Base-by-base conservation (phyloP, 2,329 filamentous ascomycete species). In the Aspergillus fructus region DNA sequence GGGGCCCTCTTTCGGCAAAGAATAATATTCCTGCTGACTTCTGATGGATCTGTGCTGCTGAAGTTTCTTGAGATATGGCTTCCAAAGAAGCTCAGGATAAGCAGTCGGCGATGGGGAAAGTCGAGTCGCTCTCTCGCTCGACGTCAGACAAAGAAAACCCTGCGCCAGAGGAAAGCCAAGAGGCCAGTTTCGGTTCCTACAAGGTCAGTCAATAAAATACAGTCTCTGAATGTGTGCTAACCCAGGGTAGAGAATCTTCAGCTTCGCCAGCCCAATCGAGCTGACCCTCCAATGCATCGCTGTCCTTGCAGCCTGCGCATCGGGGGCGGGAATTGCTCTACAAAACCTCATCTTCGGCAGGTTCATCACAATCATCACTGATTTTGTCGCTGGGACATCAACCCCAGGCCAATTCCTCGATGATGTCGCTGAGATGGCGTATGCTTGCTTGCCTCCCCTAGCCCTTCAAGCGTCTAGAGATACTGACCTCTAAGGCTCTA, bases 401-500 rank as follows among this genome's bases (percentile, higher is more conserved):
- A 47, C 47, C 2, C 27, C 56, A 0, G 48, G 2, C 3, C 17
- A 47, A 11, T 55, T 59, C 24, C 56, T 48, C n/a, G 12, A 21
- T 4, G 42, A 53, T 24, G 53, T 45, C 1, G 24, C 47, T 8
- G 37, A 48, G 19, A 24, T 59, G 19, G 51, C 52, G 55, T 58
- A 58, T 37, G 55, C 17, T 24, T 39, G 49, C 47, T 45, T 9
- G 30, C 27, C 40, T 3, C 3, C 17, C 17, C 17, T 19, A 19
- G 17, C n/a, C n/a, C 21, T 15, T 12, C 2, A 11, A 27, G 7
- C 2, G 7, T 50, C 8, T 1, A n/a, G 30, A 62, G 12, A 62
- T 68, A 11, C 61, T 70, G 15, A 55, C 58, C 9, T 39, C 64
- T 7, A 43, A 65, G n/a, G 60, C 76, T 96, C 34, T 96, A 96